Conservation (phyloP, 1,139 yeast species). For the Saccharomycopsis crataegensis region DNA sequence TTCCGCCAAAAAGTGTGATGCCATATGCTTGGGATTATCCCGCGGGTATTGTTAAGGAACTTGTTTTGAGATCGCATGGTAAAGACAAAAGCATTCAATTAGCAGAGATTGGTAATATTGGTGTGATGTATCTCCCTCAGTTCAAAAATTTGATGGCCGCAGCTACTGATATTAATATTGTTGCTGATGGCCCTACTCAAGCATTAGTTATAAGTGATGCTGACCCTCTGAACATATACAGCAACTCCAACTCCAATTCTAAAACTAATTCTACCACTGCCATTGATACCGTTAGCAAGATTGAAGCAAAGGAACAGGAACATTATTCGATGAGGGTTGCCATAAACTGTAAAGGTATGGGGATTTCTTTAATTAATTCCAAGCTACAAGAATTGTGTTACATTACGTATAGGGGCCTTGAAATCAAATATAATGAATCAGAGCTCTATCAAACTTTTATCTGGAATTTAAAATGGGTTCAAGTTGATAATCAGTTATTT, state of each 20-base stretch:
- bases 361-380: constrained; percentile 73
- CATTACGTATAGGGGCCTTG: constrained; percentile 72
- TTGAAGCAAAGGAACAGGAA: constrained; percentile 61
- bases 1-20: constrained; percentile 92
- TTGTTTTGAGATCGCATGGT: constrained; percentile 64
- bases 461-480: constrained; percentile 86
- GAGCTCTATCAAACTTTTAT: constrained; percentile 77
- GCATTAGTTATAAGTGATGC: constrained; percentile 78
- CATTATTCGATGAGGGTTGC: constrained; percentile 55
- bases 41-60: constrained; percentile 76
- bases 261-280: constrained; percentile 26
- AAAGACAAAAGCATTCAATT: constrained; percentile 73
- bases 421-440: constrained; percentile 73
- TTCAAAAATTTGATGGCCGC: constrained; percentile 34
- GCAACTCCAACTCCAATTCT: constrained; percentile 23
- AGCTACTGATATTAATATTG: constrained; percentile 80
- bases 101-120: constrained; percentile 86
- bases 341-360: constrained; percentile 77
- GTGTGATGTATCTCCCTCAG: constrained; percentile 73
- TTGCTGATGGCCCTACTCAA: constrained; percentile 95
- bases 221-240: constrained; percentile 73
- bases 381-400: constrained; percentile 74
- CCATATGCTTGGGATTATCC: constrained; percentile 99
- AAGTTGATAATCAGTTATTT: constrained; percentile 83
- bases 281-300: constrained; percentile 37